phyloP scores from a whole-genome alignment of 257 asterid species.

The Solanum verrucosum region DNA sequence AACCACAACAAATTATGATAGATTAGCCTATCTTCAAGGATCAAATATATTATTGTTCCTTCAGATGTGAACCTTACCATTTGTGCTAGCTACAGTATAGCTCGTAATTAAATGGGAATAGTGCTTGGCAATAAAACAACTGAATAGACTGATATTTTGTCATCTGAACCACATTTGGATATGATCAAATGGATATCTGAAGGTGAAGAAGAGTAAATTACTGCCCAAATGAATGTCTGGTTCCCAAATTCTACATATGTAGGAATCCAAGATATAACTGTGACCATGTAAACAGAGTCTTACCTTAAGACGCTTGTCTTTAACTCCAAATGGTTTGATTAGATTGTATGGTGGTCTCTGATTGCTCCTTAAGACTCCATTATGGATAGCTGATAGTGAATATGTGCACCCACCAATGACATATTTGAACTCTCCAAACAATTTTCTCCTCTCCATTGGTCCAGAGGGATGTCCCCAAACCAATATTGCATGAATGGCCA shows the following conservation, averaged over 20 bases:
- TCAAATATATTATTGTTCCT: not conserved
- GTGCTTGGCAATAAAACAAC: not conserved
- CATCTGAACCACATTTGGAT: not conserved
- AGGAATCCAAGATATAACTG: not conserved
- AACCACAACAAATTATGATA: not conserved
- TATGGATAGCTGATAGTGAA: slow-evolving; percentile 75
- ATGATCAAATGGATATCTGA: not conserved
- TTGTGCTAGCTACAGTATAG: not conserved
- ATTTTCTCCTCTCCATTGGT: slow-evolving; percentile 58
- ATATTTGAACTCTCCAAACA: slow-evolving; percentile 79
- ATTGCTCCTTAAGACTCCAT: slow-evolving; percentile 82
- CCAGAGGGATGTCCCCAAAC: slow-evolving; percentile 72
- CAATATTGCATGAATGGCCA: slow-evolving; percentile 68
- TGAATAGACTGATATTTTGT: not conserved
- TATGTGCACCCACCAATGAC: slow-evolving; percentile 84
- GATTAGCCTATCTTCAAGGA: not conserved
- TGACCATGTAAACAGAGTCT: not conserved
- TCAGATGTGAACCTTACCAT: not conserved
- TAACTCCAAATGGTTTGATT: slow-evolving; percentile 55
- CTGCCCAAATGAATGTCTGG: not conserved
- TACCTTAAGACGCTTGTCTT: slow-evolving; percentile 60
- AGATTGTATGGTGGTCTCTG: slow-evolving; percentile 90
- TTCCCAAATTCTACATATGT: not conserved
- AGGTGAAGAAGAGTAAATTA: not conserved
- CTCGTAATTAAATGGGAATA: not conserved